A percentile compares a stretch with the other conserved stretches of the same genome.
phyloP scores from a whole-genome alignment of 192 early-diverging fungal species.

The Coemansia sp. region DNA sequence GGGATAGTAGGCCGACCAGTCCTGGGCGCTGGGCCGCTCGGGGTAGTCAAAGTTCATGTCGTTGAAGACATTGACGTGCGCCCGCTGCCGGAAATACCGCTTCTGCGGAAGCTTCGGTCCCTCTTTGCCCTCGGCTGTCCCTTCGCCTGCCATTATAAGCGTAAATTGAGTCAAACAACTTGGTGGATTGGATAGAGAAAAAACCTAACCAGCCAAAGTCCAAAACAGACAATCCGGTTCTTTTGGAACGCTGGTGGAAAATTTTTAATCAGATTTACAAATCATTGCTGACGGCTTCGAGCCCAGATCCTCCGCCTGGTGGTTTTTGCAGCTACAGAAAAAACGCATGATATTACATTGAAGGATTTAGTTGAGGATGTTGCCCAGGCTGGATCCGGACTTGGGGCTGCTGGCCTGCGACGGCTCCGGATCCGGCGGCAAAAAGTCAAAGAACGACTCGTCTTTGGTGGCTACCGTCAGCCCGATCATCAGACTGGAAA shows the following conservation, averaged over 20 bases:
- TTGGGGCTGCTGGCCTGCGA: neutral
- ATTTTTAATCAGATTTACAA: too few species aligned
- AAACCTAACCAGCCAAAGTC: too few species aligned
- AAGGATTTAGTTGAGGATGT: constrained; percentile 37
- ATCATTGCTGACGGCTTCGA: too few species aligned
- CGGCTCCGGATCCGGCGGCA: constrained; percentile 6
- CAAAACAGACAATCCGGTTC: too few species aligned
- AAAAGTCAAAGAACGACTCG: constrained; percentile 24
- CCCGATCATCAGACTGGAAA: constrained; percentile 26
- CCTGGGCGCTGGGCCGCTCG: constrained; percentile 71
- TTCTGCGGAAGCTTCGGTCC: constrained; percentile 60
- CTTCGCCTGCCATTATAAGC: too few species aligned
- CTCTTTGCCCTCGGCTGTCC: neutral
- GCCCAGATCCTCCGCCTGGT: too few species aligned
- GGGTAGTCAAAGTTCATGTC: constrained; percentile 92
- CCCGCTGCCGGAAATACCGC: constrained; percentile 79
- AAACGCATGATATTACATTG: neutral
- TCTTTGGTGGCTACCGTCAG: constrained; percentile 28
- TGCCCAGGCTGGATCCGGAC: constrained; percentile 8
- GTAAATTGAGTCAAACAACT: neutral
- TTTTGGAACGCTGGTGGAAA: too few species aligned
- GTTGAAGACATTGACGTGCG: constrained; percentile 96
- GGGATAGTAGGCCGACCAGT: constrained; percentile 90
- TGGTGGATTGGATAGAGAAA: neutral
- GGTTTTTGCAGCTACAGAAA: too few species aligned